Base-by-base conservation (phyloP, 192 early-diverging fungal genomes). In the Phycomyces blakesleeanus region DNA sequence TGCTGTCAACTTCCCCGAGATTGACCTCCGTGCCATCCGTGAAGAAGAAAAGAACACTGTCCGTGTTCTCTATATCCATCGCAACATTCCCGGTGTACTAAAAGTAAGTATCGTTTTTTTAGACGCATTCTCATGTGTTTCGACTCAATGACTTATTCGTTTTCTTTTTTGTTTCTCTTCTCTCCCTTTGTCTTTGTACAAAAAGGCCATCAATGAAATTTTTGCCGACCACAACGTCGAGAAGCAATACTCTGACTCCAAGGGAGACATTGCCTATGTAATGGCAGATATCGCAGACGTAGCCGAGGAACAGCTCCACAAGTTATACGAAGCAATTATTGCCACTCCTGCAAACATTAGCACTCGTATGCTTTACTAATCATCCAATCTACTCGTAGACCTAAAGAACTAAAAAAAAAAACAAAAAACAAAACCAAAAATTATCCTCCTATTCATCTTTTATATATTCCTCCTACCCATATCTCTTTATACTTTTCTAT, bases 191-290 rank as follows among this genome's bases (percentile, higher is more conserved):
- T 56, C 12, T 18, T 2, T 39, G 26, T 37, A 27, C 29, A 56
- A 56, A 56, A 37, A 80, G 67, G 68, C 74, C 76, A 96, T 99
- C 83, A 99, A 97, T 79, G 92, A 94, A 68, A 89, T 97, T 55
- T 80, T 99, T 57, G 84, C 90, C 24, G 88, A 93, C 59, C 95
- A 89, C 76, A 98, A 99, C 74, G 96, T 99, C 59, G 95, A 97
- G 71, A 98, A 98, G 85, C 97, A 99, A 81, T 93, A 90, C 62
- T 95, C 92, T 53, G 96, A 99, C 76, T 94, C 93, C 12, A 90
- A 91, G 75, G 97, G 92, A 55, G 81, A 87, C 37, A 86, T 99
- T 68, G 93, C 91, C 14, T 99, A 99, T 72, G 77, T 99, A 55
- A 92, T 97, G 89, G 97, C 95, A 49, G 96, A 99, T 77, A 83